Percentiles rank a stretch among this genome's conserved stretches.
Conservation (phyloP, 1,284 basidiomycete genomes). For the Ustilago vetiveriae region DNA sequence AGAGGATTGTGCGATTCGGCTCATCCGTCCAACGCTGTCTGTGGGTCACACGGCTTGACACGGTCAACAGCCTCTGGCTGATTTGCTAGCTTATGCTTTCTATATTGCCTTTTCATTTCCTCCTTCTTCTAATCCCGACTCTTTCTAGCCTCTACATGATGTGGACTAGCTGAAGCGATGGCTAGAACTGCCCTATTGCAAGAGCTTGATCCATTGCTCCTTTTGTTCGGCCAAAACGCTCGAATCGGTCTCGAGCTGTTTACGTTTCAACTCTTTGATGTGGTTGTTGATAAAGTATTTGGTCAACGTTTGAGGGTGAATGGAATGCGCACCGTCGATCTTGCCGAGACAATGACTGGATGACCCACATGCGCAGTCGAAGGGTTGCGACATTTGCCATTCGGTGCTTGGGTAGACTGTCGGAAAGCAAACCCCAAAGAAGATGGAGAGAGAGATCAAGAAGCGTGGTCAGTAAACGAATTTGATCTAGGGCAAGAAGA, state of each 20-base stretch:
- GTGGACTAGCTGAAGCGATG: too few relatives aligned
- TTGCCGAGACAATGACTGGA: slow-evolving; percentile 39
- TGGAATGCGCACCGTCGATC: slow-evolving; percentile 55
- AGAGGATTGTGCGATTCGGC: too few relatives aligned
- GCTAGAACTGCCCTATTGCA: too few relatives aligned
- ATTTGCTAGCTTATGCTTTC: too few relatives aligned
- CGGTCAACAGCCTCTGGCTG: too few relatives aligned
- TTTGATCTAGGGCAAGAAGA: not conserved
- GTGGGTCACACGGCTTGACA: too few relatives aligned
- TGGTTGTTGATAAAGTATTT: slow-evolving; percentile 60
- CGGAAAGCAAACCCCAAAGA: too few relatives aligned
- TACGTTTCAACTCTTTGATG: slow-evolving; percentile 50
- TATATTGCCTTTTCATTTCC: too few relatives aligned
- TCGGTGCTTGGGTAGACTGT: slow-evolving; percentile 64
- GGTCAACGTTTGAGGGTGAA: slow-evolving; percentile 24
- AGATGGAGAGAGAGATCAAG: too few relatives aligned
- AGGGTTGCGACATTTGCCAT: slow-evolving; percentile 64
- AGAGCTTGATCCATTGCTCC: not conserved
- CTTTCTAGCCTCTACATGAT: too few relatives aligned
- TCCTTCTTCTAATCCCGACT: too few relatives aligned
- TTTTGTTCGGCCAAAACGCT: not conserved
- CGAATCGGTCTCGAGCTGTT: slow-evolving; percentile 22
- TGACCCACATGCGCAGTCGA: slow-evolving; percentile 55
- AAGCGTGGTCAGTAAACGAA: not conserved
- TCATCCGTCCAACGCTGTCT: too few relatives aligned